These are phyloP conservation scores for Massarina eburnea DNA, from an alignment of 2,329 filamentous ascomycete species.

Conservation along the genomic window DNA sequence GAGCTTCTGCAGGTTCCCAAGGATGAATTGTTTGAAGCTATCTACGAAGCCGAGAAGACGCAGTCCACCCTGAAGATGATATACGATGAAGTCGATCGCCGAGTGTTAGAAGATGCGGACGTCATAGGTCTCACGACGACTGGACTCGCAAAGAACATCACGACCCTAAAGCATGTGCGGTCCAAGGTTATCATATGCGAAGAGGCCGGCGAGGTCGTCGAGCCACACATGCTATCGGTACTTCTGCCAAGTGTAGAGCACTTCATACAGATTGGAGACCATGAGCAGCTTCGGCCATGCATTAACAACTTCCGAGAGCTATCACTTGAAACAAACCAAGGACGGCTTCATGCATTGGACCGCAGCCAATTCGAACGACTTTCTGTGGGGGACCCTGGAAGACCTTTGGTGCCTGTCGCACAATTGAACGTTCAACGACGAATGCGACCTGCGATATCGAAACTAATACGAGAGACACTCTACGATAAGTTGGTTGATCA, in stretches of 20 bases:
- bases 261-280: constrained; percentile 65
- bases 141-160: constrained; percentile 58
- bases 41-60: constrained; percentile 10
- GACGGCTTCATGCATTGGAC: constrained; percentile 58
- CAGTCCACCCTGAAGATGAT: constrained; percentile 20
- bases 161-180: constrained; percentile 52
- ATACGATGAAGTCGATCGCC: constrained; percentile 44
- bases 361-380: constrained; percentile 64
- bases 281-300: constrained; percentile 62
- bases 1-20: constrained; percentile 14
- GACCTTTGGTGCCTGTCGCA: constrained; percentile 26
- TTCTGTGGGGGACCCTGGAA: constrained; percentile 30
- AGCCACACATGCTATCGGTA: constrained; percentile 63
- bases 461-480: constrained; percentile 58
- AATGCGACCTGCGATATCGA: constrained; percentile 66
- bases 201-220: constrained; percentile 69
- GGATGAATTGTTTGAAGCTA: constrained; percentile 15
- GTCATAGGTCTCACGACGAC: constrained; percentile 64
- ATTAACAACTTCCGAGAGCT: constrained; percentile 57
- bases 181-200: constrained; percentile 66
- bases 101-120: constrained; percentile 46
- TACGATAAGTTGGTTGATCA: constrained; percentile 61
- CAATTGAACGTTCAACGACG: constrained; percentile 61
- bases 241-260: constrained; percentile 64
- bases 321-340: constrained; percentile 52